Percentiles rank a stretch among this genome's conserved stretches.
Conservation (phyloP, 768 basidiomycete genomes). For the Suillus luteus region DNA sequence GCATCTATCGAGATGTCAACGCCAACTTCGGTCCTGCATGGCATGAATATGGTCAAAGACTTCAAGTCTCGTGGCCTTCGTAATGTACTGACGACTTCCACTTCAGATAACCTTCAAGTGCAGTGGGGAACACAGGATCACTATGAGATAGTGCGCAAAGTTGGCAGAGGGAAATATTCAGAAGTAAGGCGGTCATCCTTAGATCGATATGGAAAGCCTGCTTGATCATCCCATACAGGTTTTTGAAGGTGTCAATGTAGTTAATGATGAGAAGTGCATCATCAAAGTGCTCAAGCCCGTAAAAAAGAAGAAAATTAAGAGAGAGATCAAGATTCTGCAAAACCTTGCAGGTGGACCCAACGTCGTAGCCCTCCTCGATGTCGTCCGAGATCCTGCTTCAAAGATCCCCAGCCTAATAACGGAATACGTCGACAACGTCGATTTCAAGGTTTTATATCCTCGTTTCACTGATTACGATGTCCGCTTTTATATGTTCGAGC, state of each 20-base stretch:
- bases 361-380: conserved; percentile 89
- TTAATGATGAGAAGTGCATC: conserved; percentile 92
- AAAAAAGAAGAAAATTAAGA: conserved; percentile 99
- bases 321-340: conserved; percentile 97
- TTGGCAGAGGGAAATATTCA: conserved; percentile 93
- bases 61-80: conserved; percentile 4
- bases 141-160: conserved; percentile 97
- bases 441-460: conserved; percentile 96
- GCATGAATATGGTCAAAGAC: conserved; percentile 87
- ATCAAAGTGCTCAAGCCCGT: conserved; percentile 99
- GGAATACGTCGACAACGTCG: conserved; percentile 97
- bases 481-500: conserved; percentile 94
- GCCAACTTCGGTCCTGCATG: conserved; percentile 84
- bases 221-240: conserved; percentile 50
- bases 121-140: conserved; percentile 98
- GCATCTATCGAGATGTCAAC: conserved; percentile 89
- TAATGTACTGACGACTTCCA: conserved; percentile 20
- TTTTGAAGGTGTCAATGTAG: conserved; percentile 91
- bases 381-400: conserved; percentile 92
- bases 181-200: conserved; percentile 56
- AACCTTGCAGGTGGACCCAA: conserved; percentile 97
- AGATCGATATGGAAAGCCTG: conserved; percentile 15
- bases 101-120: conserved; percentile 89
- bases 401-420: conserved; percentile 97
- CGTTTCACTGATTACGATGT: conserved; percentile 96